Percentiles rank a stretch among this genome's conserved stretches.
Conservation (phyloP, 331 rosid species). For the Quercus lobata region DNA sequence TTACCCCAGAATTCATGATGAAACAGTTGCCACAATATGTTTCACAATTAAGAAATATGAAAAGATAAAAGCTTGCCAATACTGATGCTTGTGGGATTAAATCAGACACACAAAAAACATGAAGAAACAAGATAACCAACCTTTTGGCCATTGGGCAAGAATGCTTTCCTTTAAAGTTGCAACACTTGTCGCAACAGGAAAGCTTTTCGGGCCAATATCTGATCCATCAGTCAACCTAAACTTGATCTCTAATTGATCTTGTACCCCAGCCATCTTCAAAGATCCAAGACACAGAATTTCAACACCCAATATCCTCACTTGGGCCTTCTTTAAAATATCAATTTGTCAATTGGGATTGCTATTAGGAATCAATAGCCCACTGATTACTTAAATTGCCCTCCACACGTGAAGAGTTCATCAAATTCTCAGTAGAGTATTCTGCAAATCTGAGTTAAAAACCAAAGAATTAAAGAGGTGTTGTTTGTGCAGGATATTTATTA, state of each 20-base stretch:
- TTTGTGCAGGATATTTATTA: not conserved
- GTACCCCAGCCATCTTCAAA: constrained; percentile 68
- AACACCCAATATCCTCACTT: constrained; percentile 24
- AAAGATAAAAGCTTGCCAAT: not conserved
- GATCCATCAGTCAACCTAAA: constrained; percentile 88
- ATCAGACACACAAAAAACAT: constrained; percentile 2
- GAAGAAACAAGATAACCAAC: constrained; percentile 28
- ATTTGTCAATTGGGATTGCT: constrained; percentile 1
- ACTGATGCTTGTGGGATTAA: not conserved
- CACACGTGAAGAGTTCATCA: constrained; percentile 13
- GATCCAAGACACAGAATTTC: constrained; percentile 20
- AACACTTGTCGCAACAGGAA: constrained; percentile 84
- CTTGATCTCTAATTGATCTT: constrained; percentile 92
- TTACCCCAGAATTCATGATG: not conserved
- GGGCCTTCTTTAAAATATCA: constrained; percentile 5
- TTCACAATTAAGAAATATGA: not conserved
- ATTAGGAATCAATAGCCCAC: constrained; percentile 17
- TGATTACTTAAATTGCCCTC: constrained; percentile 30
- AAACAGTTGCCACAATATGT: not conserved
- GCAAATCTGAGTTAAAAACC: constrained; percentile 20
- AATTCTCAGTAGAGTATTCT: constrained; percentile 22
- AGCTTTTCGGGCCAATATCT: constrained; percentile 90
- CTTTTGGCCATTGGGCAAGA: constrained; percentile 98
- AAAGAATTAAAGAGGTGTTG: not conserved
- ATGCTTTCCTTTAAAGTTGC: constrained; percentile 80